Base-by-base conservation (phyloP, 768 basidiomycete genomes). In the Leccinum variicolor region DNA sequence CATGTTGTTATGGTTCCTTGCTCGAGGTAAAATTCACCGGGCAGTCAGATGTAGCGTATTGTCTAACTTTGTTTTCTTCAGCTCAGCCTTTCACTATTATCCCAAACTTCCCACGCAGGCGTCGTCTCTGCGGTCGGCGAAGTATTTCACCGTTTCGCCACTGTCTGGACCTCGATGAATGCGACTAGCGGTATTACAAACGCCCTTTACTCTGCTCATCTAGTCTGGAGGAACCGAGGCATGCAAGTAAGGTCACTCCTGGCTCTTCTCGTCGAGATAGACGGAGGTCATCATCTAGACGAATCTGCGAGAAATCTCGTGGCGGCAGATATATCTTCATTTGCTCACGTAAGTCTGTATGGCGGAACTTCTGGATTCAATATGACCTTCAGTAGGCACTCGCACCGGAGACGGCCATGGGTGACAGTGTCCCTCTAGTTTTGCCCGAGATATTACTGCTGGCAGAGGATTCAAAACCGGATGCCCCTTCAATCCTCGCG, bases 101-200 rank as follows among this genome's bases (percentile, higher is more conserved):
- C 81, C 50, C 77, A 82, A 60, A 77, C 82, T 3, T 74, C 75
- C 5, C 77, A 81, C 33, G 69, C 74, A 0, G 82, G 86, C 21
- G 73, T 84, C 7, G 75, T 91, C 26, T 76, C 77, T 4, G 81
- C 82, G 0, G 80, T 89, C 1, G 79, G 91, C n/a, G 84, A 88
- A 60, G 84, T 84, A 5, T 76, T 93, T n/a, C 81, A 84, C 58
- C 83, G 87, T 7, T 86, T 87, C 63, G 79, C 82, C 11, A 80
- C 82, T 21, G 84, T 92, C 50, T 93, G 90, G 90, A 81, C 82
- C 13, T 89, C 87, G 58, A 89, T 92, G 85, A 79, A 89, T 64
- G 79, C 74, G 11, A 80, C 81, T 59, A 74, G 75, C 19, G 72
- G 65, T 0, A 84, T 92, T 53, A 77, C 85, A 3, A 71, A 74